Evolutionary conservation across 208 protist genomes (phyloP).

Genomic region (Sergeia podlipaevii): DNA sequence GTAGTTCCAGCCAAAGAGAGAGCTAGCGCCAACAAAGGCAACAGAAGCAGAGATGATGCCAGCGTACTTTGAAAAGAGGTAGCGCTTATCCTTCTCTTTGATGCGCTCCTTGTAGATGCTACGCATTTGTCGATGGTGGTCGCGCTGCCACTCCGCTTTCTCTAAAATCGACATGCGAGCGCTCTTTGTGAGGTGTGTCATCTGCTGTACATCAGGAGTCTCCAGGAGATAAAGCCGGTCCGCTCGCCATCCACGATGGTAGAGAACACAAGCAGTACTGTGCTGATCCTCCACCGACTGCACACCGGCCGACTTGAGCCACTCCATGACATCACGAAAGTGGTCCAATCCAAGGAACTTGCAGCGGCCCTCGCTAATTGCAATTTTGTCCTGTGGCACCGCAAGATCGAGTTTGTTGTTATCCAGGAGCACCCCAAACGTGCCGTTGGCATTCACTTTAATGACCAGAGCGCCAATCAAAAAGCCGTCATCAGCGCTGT

Average conservation of each 20-base stretch:
- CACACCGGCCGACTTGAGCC: conserved; percentile 72
- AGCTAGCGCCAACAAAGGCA: conserved; percentile 74
- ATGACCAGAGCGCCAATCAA: conserved; percentile 73
- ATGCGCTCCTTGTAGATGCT: conserved; percentile 80
- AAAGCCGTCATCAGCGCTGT: conserved; percentile 12
- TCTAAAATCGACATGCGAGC: conserved; percentile 81
- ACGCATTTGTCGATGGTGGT: conserved; percentile 80
- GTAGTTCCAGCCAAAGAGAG: conserved; percentile 89
- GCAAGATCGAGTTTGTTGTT: conserved; percentile 78
- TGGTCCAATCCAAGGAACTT: conserved; percentile 40
- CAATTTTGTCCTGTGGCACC: conserved; percentile 74
- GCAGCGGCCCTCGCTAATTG: conserved; percentile 48
- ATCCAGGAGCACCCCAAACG: conserved; percentile 76
- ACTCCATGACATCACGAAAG: conserved; percentile 72
- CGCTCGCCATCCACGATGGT: conserved; percentile 75
- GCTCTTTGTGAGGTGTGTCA: conserved; percentile 72
- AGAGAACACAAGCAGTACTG: conserved; percentile 75
- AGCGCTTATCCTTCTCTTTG: conserved; percentile 80
- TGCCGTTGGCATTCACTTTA: conserved; percentile 75
- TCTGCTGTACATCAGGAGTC: conserved; percentile 53
- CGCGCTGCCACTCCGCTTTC: conserved; percentile 88
- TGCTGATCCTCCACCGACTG: conserved; percentile 34
- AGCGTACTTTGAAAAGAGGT: conserved; percentile 84
- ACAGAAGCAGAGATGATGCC: conserved; percentile 83
- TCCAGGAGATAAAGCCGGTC: conserved; percentile 82